Percentiles rank a stretch among this genome's conserved stretches.
Evolutionary conservation across 139 green algal species (phyloP).

Genomic region (Protoeuglena noctilucae): DNA sequence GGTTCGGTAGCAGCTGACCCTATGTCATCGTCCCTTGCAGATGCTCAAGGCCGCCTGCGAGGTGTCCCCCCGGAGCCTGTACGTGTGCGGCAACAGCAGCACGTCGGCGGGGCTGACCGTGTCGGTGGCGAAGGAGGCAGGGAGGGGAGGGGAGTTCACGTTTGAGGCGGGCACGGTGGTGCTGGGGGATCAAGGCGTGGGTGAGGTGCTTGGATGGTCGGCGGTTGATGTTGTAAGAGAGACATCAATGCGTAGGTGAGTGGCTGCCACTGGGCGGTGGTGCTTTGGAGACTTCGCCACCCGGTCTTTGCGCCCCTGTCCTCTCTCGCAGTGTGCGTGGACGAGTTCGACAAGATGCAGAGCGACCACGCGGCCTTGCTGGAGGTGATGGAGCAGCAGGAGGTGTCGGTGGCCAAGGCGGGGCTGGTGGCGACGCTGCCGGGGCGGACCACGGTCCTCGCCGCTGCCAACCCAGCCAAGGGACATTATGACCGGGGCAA

Average conservation of each 20-base stretch:
- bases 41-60: conserved; percentile 17
- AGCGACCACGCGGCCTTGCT: conserved; percentile 48
- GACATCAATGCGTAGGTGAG: no score
- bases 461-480: conserved; percentile 72
- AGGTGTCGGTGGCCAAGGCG: conserved; percentile 75
- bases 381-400: conserved; percentile 86
- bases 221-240: no score
- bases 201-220: no score
- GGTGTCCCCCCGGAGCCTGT: conserved; percentile 63
- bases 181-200: conserved; percentile 63
- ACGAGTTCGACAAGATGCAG: conserved; percentile 91
- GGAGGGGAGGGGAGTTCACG: conserved; percentile 36
- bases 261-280: no score
- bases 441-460: conserved; percentile 73
- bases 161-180: conserved; percentile 82
- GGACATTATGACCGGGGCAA: conserved; percentile 66
- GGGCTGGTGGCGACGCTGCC: conserved; percentile 70
- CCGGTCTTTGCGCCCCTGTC: no score
- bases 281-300: no score
- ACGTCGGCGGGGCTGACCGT: conserved; percentile 65
- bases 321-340: conserved; percentile 70
- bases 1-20: not conserved
- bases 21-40: conserved; percentile 24
- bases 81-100: conserved; percentile 74
- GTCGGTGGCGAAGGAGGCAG: conserved; percentile 42